Percentiles rank a stretch among this genome's conserved stretches.
phyloP scores from a whole-genome alignment of 306 rosid genomes.

The Parietaria judaica region DNA sequence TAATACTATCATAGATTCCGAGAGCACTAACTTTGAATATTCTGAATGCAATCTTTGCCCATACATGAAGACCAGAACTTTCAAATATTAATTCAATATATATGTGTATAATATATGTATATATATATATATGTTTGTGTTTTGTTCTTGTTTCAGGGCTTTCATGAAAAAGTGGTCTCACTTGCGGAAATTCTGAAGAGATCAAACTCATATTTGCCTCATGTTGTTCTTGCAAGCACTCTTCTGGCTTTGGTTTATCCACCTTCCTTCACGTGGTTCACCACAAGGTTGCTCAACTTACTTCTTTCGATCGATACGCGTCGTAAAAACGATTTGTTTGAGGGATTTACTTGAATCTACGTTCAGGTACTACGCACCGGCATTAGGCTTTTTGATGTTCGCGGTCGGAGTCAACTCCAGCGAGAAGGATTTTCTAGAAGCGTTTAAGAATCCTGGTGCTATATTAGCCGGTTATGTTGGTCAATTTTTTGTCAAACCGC shows the following conservation, averaged over 20 bases:
- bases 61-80: not conserved
- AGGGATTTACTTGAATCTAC: not conserved
- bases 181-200: constrained; percentile 52
- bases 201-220: constrained; percentile 75
- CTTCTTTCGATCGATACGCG: constrained; percentile 20
- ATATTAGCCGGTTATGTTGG: constrained; percentile 77
- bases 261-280: constrained; percentile 91
- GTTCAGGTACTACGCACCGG: constrained; percentile 90
- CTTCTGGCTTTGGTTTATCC: constrained; percentile 75
- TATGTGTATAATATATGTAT: not conserved
- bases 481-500: constrained; percentile 72
- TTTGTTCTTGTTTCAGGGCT: constrained; percentile 30
- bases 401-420: constrained; percentile 96
- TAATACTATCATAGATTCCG: not conserved
- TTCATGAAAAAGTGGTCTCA: constrained; percentile 27
- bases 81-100: not conserved
- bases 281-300: constrained; percentile 56
- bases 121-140: too few species aligned
- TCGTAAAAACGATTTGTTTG: not conserved
- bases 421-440: constrained; percentile 78
- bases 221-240: constrained; percentile 65
- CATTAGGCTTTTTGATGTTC: constrained; percentile 94
- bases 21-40: not conserved
- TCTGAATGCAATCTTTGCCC: not conserved
- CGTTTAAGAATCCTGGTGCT: constrained; percentile 68